Base-by-base conservation (phyloP, 2,329 filamentous ascomycete species). In the Colletotrichum sp. region DNA sequence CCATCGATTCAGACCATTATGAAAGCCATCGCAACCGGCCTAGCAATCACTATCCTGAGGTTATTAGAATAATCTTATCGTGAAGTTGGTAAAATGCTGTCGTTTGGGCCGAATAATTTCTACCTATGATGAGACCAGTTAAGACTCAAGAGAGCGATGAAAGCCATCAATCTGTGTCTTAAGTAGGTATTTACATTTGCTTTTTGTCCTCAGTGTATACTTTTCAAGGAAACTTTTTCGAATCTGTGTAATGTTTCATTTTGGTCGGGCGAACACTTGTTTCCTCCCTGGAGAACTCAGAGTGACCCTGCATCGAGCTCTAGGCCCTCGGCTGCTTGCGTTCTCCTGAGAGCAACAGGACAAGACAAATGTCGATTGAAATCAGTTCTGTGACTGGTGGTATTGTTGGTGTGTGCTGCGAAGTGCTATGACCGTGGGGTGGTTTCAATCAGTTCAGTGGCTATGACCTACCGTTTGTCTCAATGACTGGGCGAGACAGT, bases 381-480 rank as follows among this genome's bases (percentile, higher is more conserved):
- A 7, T 13, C n/a, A 52, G 8, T 0, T 21, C 6, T 52, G 1
- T 21, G 10, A 21, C n/a, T 52, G 1, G 15, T 26, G 0, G 26
- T 5, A 59, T 18, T 0, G 6, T 21, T 15, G 30, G 59, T 2
- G 13, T 61, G 28, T 61, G 59, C 10, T 26, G 16, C 0, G n/a
- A 0, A 24, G 26, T 32, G 26, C 39, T 66, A 15, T 52, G 39
- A 66, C 36, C 7, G 24, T 30, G 26, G 39, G 18, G 18, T 52
- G 21, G 39, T 32, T 34, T 18, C 13, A 15, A 30, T 39, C 52
- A 59, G 21, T 21, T 36, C 30, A 10, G 52, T 18, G 28, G 66
- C 66, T 68, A 36, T 68, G 66, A 59, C 66, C 66, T 59, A 13
- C 21, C 9, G 66, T 68, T 68, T 59, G 66, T 59, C 48, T 68